Evolutionary conservation across 139 green algal genomes (phyloP).

Genomic region (Chlorella sp.): DNA sequence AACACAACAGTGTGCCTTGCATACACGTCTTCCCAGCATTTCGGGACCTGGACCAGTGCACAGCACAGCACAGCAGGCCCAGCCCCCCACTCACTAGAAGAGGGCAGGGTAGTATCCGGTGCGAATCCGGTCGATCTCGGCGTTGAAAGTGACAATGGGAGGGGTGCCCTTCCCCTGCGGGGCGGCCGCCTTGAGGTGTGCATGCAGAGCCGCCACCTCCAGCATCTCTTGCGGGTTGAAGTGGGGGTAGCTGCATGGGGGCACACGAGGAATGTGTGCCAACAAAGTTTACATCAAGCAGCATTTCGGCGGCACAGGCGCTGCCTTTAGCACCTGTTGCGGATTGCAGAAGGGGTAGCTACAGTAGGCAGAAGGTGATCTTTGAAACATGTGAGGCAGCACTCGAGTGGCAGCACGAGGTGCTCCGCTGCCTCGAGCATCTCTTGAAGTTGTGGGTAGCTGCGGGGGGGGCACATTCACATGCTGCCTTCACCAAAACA

Average conservation of each 20-base stretch:
- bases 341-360: constrained; percentile 33
- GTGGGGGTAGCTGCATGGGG: constrained; percentile 15
- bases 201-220: constrained; percentile 18
- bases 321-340: constrained; percentile 26
- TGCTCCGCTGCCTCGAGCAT: not conserved
- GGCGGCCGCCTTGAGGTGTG: not conserved
- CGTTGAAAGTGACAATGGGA: constrained; percentile 91
- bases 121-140: constrained; percentile 84
- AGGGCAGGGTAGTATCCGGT: constrained; percentile 79
- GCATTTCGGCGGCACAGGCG: too few species aligned
- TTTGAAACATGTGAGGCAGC: not conserved
- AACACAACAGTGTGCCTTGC: too few species aligned
- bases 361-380: not conserved
- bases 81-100: constrained; percentile 72
- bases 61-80: too few species aligned
- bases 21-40: too few species aligned
- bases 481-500: too few species aligned
- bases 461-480: not conserved
- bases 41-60: too few species aligned
- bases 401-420: too few species aligned
- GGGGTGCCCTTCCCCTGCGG: too few species aligned
- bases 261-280: too few species aligned
- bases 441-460: not conserved
- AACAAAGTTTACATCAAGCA: too few species aligned
- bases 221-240: constrained; percentile 38